phyloP scores from a whole-genome alignment of 2,329 filamentous ascomycete genomes.

The Trichoderma sp. region DNA sequence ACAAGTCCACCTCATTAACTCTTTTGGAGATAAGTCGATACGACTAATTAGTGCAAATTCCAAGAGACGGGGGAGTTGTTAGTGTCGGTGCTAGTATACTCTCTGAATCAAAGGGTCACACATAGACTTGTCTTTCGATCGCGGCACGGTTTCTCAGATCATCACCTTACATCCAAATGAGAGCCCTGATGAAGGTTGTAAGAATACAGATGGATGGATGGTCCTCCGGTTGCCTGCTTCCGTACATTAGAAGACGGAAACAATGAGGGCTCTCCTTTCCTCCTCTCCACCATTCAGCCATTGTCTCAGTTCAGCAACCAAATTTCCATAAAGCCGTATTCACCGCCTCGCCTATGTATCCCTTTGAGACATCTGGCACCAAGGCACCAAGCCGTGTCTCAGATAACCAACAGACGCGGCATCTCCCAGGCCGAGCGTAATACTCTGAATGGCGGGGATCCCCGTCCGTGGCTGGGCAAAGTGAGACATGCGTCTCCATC shows the following conservation, averaged over 20 bases:
- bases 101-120: background rate
- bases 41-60: background rate
- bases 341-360: background rate
- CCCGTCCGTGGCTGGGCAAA: background rate
- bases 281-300: background rate
- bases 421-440: background rate
- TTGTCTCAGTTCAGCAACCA: background rate
- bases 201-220: background rate
- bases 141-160: background rate
- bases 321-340: background rate
- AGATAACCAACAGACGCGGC: background rate
- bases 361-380: background rate
- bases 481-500: background rate
- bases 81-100: background rate
- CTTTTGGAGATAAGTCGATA: background rate
- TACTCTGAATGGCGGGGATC: background rate
- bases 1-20: background rate
- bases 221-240: accelerated
- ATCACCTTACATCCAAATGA: background rate
- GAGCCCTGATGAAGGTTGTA: background rate
- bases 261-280: background rate
- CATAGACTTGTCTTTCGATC: background rate
- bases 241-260: background rate
- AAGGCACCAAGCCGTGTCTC: background rate
- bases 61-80: background rate